Base-by-base conservation (phyloP, 345 rosid species). In the Gossypioides kirkii region DNA sequence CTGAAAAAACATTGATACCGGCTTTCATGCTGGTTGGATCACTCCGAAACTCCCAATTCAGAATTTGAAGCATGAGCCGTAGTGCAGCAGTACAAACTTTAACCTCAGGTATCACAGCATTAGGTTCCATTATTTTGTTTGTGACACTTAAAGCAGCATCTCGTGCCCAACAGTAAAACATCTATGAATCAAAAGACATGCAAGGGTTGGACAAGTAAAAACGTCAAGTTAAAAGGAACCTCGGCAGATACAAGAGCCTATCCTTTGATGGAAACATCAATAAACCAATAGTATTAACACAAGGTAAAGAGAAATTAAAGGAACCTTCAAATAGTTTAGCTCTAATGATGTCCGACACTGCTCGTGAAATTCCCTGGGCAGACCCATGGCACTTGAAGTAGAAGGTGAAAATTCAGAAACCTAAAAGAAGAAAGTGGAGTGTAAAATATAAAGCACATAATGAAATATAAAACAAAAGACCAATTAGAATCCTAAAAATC, bases 331-430 rank as follows among this genome's bases (percentile, higher is more conserved):
- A 80, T 85, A 86, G 64, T 88, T 87, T 73, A 83, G 86, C 84
- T 95, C 97, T 22, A 95, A 74, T 56, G 91, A 92, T 85, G 63
- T 88, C 62, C 77, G 90, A 79, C 99, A 95, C 66, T 81, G 94
- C 81, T 95, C 97, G 79, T 92, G 98, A 83, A 89, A 92, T 82
- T 95, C 99, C 85, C 89, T 85, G 5, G 99, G 97, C 76, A 95
- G 96, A 83, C 99, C 92, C 96, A 95, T 86, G 83, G 89, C 92
- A 84, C 91, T 90, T 61, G 96, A 92, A 72, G 98, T 92, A 69
- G 96, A 84, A 61, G 99, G 98, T 74, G 98, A 89, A 85, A 95
- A 95, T 70, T 95, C 99, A 72, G 98, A 95, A 59, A 95, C 90
- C 98, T 92, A 82, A 75, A 75, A 74, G 79, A 62, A 61, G 80